Base-by-base conservation (phyloP, 1,284 basidiomycete species). In the Fomitopsis palustris region DNA sequence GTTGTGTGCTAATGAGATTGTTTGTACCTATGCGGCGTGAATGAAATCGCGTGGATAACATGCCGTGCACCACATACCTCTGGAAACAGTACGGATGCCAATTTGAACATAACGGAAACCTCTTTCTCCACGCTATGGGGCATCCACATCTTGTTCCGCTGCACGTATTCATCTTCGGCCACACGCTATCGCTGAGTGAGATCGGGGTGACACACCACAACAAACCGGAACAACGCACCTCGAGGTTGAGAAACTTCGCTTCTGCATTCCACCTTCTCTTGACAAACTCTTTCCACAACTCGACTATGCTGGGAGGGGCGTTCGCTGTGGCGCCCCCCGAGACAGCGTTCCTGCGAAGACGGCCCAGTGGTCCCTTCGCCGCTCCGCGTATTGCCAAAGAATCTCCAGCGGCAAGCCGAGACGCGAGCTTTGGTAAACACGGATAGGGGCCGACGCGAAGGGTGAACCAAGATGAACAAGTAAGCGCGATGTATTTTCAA, bases 51-150 rank as follows among this genome's bases (percentile, higher is more conserved):
- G 17, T 49, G 62, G 42, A 61, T 51, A 8, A 9, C 33, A 17
- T 31, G 25, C 2, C 23, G 14, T 3, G 17, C 21, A 57, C 52
- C 8, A 69, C 78, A 59, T 67, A 92, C 91, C 63, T 86, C 82
- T 29, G 94, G 93, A 64, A 85, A 86, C 45, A 93, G 82, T 65
- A 90, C 83, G 25, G 84, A 81, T 8, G 92, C 91, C 19, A 95
- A 78, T 74, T 95, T 96, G 78, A 93, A 93, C 39, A 95, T 84
- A 25, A 93, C 93, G 7, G 88, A 84, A 1, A 87, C 85, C 65
- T 93, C 88, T 64, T 83, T 85, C 77, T 37, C 85, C 80, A 1
- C 79, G 79, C 23, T 84, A 82, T 29, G 78, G 73, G n/a, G 90
- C 90, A 9, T 91, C 90, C 2, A 88, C 49, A 95, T 75, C 45